Percentiles rank a stretch among this genome's conserved stretches.
Evolutionary conservation across 805 yeast species (phyloP).

Genomic region (Zygoascus ofunaensis): DNA sequence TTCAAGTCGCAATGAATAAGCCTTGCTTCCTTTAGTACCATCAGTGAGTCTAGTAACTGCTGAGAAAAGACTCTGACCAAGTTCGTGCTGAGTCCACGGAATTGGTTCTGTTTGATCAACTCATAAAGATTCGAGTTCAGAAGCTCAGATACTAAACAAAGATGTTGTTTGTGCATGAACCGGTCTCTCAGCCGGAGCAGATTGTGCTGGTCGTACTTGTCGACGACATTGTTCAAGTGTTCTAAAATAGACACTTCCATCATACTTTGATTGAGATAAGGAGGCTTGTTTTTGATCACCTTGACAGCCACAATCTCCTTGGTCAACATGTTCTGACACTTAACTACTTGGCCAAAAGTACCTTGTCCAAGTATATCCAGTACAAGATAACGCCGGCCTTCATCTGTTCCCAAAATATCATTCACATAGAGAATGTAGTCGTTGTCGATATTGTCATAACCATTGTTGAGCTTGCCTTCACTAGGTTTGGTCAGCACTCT

Average conservation of each 20-base stretch:
- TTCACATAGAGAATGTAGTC: conserved; percentile 92
- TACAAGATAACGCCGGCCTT: conserved; percentile 78
- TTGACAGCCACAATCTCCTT: conserved; percentile 91
- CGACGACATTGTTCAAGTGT: conserved; percentile 61
- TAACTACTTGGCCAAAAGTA: conserved; percentile 96
- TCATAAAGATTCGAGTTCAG: conserved; percentile 84
- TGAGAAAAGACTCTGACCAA: conserved; percentile 67
- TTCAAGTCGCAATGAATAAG: conserved; percentile 94
- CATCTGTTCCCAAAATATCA: conserved; percentile 81
- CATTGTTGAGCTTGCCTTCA: conserved; percentile 72
- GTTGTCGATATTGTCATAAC: conserved; percentile 77
- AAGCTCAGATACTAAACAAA: conserved; percentile 87
- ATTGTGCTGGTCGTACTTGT: conserved; percentile 62
- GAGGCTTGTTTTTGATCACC: conserved; percentile 86
- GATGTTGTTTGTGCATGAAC: conserved; percentile 84
- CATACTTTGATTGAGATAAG: conserved; percentile 81
- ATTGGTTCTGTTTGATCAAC: conserved; percentile 83
- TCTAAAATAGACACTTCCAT: conserved; percentile 85
- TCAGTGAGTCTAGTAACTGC: conserved; percentile 74
- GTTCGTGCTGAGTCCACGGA: conserved; percentile 77
- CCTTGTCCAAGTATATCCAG: conserved; percentile 91
- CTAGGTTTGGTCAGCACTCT: conserved; percentile 88
- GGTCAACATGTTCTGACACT: conserved; percentile 71
- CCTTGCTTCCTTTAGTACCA: conserved; percentile 70
- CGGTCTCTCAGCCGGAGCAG: conserved; percentile 75